Base-by-base conservation (phyloP, 768 basidiomycete species). In the Cantharellus cinnabarinus region DNA sequence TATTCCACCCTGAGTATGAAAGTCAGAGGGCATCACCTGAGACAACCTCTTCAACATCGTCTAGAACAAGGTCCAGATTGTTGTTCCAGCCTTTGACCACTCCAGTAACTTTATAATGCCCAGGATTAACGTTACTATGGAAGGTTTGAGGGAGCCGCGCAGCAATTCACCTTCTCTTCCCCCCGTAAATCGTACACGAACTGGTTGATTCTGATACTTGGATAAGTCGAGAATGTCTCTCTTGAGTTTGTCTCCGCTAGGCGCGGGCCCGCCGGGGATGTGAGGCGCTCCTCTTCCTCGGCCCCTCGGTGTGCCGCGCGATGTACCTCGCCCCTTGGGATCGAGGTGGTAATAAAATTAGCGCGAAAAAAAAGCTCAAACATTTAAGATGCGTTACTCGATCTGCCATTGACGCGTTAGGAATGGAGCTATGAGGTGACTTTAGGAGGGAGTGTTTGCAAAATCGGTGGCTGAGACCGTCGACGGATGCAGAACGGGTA, bases 101-200 rank as follows among this genome's bases (percentile, higher is more conserved):
- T 2, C 95, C 95, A 4, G 80, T 85, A 57, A 97, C 94, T 97
- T 65, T 29, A 29, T 56, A 41, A 14, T 38, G 20, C 41, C 44
- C 40, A 29, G 15, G 61, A 29, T 56, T 60, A 35, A 40, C 7
- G 40, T 39, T 44, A 29, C 2, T 44, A 5, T 50, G 55, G 54
- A 58, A 62, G 59, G 38, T 37, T 20, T 20, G 40, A 35, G 35
- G 15, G 14, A 37, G 51, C 41, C 4, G 2, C 34, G 2, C 4
- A 14, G 2, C 3, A 2, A 66, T 66, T 56, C 62, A 88, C 93
- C 91, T 79, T 99, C 91, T 44, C 95, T 74, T 42, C 94, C 94
- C 50, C 95, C 95, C n/a, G 89, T 89, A 68, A 99, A 98, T 71
- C 95, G 97, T 67, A 98, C 91, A 59, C 89, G 74, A 67, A 99